Conservation (phyloP, 192 early-diverging fungal genomes). For the Gamsiella multidivaricata region DNA sequence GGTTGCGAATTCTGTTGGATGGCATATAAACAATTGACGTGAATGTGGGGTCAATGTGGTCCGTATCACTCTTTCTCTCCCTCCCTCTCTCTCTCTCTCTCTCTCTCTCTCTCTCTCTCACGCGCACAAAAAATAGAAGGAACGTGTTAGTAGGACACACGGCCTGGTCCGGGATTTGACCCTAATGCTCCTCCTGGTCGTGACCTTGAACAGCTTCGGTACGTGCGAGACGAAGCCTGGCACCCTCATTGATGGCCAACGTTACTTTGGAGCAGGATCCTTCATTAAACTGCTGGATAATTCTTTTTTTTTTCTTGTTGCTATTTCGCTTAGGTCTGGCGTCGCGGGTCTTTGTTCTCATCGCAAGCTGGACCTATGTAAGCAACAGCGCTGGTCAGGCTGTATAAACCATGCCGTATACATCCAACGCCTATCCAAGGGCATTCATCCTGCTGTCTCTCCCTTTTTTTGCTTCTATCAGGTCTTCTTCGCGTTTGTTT, state of each 20-base stretch:
- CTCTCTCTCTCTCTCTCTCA: no score
- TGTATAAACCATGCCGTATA: no score
- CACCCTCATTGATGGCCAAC: no score
- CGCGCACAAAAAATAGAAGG: slow-evolving; percentile 8
- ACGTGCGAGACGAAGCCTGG: no score
- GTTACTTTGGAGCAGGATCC: no score
- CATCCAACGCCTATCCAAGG: no score
- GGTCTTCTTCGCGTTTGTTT: slow-evolving; percentile 14
- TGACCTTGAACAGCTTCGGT: slow-evolving; percentile 47
- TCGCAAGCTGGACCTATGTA: slow-evolving; percentile 40
- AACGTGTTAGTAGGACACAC: slow-evolving; percentile 14
- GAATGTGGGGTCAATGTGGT: no score
- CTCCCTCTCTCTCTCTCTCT: no score
- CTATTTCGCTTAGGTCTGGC: slow-evolving; percentile 13
- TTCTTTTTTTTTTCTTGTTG: no score
- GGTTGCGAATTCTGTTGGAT: not conserved
- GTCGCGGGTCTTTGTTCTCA: slow-evolving; percentile 9
- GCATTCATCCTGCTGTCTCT: not conserved
- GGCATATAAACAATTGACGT: no score
- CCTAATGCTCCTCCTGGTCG: slow-evolving; percentile 37
- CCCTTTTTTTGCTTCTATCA: not conserved
- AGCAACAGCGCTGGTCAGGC: not conserved
- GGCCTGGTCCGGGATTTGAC: slow-evolving; percentile 40
- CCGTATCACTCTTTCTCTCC: no score
- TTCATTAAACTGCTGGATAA: no score